These are phyloP conservation scores for Pouteria campechiana DNA, from an alignment of 179 eudicot species.

Conservation along the genomic window DNA sequence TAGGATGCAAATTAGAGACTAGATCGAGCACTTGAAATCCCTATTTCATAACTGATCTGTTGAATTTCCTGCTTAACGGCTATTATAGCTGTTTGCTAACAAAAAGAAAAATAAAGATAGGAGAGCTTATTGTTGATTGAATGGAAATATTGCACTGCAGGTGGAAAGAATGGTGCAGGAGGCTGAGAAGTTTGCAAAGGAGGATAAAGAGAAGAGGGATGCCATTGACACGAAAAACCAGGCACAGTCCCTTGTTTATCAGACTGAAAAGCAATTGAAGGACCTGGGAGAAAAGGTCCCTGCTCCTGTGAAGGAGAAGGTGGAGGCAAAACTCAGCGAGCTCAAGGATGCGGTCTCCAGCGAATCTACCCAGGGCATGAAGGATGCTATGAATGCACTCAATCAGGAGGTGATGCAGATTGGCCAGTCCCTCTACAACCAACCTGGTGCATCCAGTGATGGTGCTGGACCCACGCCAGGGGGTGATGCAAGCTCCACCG, in stretches of 20 bases:
- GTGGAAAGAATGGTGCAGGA: slow-evolving; percentile 49
- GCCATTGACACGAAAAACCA: slow-evolving; percentile 52
- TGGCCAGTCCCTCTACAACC: slow-evolving; percentile 39
- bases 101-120: no score
- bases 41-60: no score
- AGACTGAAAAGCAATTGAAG: slow-evolving; percentile 46
- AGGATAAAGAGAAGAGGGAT: slow-evolving; percentile 47
- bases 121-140: background rate
- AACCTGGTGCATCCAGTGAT: slow-evolving; percentile 25
- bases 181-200: slow-evolving; percentile 39
- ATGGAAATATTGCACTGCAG: no score
- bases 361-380: slow-evolving; percentile 32
- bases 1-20: no score
- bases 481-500: slow-evolving; percentile 9
- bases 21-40: no score
- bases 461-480: slow-evolving; percentile 19
- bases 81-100: no score
- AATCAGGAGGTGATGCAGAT: slow-evolving; percentile 46
- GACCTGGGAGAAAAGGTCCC: slow-evolving; percentile 44
- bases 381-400: slow-evolving; percentile 39
- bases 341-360: slow-evolving; percentile 28
- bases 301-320: slow-evolving; percentile 29
- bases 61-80: no score
- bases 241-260: slow-evolving; percentile 33
- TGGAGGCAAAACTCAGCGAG: slow-evolving; percentile 31